phyloP scores from a whole-genome alignment of 129 eudicot species.

The Glebionis coronaria region DNA sequence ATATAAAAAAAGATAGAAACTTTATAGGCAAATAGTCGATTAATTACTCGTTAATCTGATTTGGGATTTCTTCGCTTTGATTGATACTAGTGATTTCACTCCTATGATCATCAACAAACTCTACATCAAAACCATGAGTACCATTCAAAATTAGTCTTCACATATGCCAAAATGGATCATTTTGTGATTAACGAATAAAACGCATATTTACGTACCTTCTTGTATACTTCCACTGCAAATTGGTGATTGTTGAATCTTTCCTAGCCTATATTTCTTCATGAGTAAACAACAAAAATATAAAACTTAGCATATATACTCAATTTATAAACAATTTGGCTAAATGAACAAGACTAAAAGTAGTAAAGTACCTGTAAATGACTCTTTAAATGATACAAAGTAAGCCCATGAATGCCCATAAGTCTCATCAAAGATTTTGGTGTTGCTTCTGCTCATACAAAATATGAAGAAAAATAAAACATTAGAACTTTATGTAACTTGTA shows the following conservation, averaged over 20 bases:
- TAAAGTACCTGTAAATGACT: slow-evolving; percentile 83
- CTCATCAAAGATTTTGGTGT: slow-evolving; percentile 91
- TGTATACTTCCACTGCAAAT: slow-evolving; percentile 43
- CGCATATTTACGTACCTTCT: slow-evolving; percentile 46
- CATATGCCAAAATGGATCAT: background rate
- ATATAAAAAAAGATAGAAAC: background rate
- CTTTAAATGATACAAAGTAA: slow-evolving; percentile 92
- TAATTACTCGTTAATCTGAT: slow-evolving; percentile 67
- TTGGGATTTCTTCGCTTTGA: slow-evolving; percentile 40
- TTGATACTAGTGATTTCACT: slow-evolving; percentile 39
- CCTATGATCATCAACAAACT: slow-evolving; percentile 40
- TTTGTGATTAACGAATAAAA: background rate
- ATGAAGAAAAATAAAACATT: slow-evolving; percentile 9
- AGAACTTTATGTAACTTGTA: slow-evolving; percentile 3
- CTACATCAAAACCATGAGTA: slow-evolving; percentile 32
- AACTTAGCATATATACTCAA: background rate
- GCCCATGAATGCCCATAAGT: slow-evolving; percentile 86
- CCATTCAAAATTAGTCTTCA: slow-evolving; percentile 3
- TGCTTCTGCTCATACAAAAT: slow-evolving; percentile 53
- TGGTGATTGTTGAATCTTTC: slow-evolving; percentile 61
- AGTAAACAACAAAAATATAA: slow-evolving; percentile 16
- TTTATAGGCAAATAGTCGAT: slow-evolving; percentile 12
- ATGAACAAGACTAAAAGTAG: slow-evolving; percentile 1
- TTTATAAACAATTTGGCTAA: background rate
- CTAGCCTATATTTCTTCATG: slow-evolving; percentile 93